Base-by-base conservation (phyloP, 805 yeast species). In the Pichia kluyveri region DNA sequence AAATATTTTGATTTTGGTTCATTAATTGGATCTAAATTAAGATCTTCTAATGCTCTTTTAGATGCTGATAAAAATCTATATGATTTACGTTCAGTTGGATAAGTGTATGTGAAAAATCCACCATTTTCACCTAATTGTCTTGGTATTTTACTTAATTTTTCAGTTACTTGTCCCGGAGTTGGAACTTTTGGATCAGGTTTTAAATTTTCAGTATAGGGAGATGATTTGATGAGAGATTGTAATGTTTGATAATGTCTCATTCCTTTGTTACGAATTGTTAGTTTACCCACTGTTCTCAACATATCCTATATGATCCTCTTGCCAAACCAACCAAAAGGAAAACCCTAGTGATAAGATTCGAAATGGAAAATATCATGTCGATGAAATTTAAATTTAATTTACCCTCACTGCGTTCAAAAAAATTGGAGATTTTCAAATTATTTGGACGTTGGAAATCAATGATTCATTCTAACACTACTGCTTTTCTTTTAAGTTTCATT, bases 61-160 rank as follows among this genome's bases (percentile, higher is more conserved):
- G 90, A 81, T 0, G 81, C 75, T 15, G 82, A 65, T 26, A 88
- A 56, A 50, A 79, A 76, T 54, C 68, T 63, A 59, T 80, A 74
- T 55, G 68, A 67, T 49, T 73, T 71, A 51, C 90, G 64, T 31
- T 56, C 57, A 40, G 80, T 85, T 0, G 99, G 98, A 2, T 73
- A 55, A 1, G 84, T 73, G 73, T 79, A 91, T 2, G 93, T 79
- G 60, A 73, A 91, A 27, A 81, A 80, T 15, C 37, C 37, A 4
- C 96, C 95, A 2, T 71, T 71, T 36, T 69, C 58, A 17, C 19
- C 11, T 12, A 80, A 68, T 5, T 62, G 61, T 41, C 90, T 68
- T 37, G 66, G 61, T 23, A 55, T 60, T 47, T 56, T 56, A 3
- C 63, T 64, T 30, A 58, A 40, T 26, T 55, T 59, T 3, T 54